phyloP scores from a whole-genome alignment of 768 basidiomycete species.

The Phlebiopsis flavidoalba region DNA sequence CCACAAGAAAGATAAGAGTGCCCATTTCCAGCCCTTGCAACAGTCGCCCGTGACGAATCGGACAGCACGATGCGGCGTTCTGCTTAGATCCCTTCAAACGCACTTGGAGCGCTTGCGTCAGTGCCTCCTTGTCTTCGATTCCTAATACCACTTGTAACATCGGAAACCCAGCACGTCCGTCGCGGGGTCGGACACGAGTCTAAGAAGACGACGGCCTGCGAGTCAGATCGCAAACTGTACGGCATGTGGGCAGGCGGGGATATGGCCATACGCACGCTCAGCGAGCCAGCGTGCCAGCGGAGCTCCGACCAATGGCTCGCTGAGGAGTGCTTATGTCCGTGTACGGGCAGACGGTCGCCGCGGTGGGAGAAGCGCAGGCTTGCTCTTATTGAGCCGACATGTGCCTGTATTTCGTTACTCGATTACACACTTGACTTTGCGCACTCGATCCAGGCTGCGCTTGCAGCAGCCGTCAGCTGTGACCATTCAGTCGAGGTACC shows the following conservation, averaged over 20 bases:
- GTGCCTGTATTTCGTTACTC: not conserved
- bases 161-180: not conserved
- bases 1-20: not conserved
- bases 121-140: not conserved
- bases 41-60: not conserved
- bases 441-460: not conserved
- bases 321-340: not conserved
- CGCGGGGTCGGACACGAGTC: not conserved
- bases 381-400: not conserved
- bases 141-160: not conserved
- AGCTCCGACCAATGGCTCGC: not conserved
- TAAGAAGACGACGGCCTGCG: not conserved
- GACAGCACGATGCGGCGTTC: not conserved
- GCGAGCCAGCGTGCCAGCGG: not conserved
- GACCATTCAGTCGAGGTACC: not conserved
- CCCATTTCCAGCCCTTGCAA: not conserved
- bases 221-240: not conserved
- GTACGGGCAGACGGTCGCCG: not conserved
- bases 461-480: not conserved
- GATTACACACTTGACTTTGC: not conserved
- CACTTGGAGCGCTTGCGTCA: too few relatives aligned
- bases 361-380: not conserved
- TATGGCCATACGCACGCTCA: not conserved
- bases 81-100: not conserved
- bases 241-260: not conserved